Base-by-base conservation (phyloP, 805 yeast genomes). In the Starmerella asiatica region DNA sequence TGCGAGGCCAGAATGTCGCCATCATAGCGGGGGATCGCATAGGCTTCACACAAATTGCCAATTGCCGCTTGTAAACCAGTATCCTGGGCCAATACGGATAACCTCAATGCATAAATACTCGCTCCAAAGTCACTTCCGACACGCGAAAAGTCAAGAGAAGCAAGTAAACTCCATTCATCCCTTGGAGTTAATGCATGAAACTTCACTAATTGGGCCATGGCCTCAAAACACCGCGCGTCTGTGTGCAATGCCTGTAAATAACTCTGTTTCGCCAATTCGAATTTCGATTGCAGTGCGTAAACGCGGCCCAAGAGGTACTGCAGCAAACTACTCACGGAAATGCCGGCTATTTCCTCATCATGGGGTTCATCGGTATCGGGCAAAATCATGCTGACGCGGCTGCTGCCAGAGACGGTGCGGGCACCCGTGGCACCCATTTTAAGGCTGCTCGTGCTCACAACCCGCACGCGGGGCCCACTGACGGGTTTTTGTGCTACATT, bases 181-280 rank as follows among this genome's bases (percentile, higher is more conserved):
- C 64, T 59, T 0, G 96, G 94, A 0, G 91, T 71, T 60, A 88
- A 62, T 51, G 84, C 68, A 53, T 77, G 78, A 49, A 79, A 79
- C 32, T 70, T 62, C 1, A 81, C 69, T 37, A 88, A 67, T 54
- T 80, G 85, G 51, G 81, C 73, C 56, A 84, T 84, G 0, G 97
- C 96, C 50, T 88, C 98, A 57, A 67, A 88, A 59, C 96, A 91
- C 57, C 85, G 83, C 6, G 81, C 85, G 58, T 88, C 97, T 2
- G 82, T 83, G 48, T 73, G 50, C 0, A 86, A 75, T 1, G 97
- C 95, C 53, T 84, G 94, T 53, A 76, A 75, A 52, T 75, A 85
- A 38, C 91, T 79, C 39, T 80, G 85, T 52, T 81, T 84, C 0
- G 97, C 97, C 45, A 71, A 68, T 17, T 79, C 91, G 52, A 82